These are phyloP conservation scores for Stephanodiscus minutulus DNA, from an alignment of 108 stramenopile species.

Conservation along the genomic window DNA sequence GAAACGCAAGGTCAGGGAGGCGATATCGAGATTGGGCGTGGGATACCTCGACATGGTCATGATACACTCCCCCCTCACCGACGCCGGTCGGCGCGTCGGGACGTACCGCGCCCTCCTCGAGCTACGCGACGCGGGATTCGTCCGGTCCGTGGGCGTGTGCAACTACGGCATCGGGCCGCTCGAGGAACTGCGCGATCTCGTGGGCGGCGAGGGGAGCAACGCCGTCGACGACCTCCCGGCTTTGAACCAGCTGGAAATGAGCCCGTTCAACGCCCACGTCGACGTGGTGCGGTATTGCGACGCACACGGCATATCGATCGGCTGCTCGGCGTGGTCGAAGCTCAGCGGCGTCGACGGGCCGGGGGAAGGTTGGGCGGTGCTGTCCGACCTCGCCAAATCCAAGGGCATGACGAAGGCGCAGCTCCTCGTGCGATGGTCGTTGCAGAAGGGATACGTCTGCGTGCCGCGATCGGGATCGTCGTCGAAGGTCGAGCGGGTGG, in stretches of 20 bases:
- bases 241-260: slow-evolving; percentile 73
- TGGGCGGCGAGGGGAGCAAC: slow-evolving; percentile 7
- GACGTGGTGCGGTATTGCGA: slow-evolving; percentile 61
- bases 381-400: slow-evolving; percentile 53
- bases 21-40: slow-evolving; percentile 33
- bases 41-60: slow-evolving; percentile 69
- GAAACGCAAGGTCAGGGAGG: slow-evolving; percentile 38
- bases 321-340: slow-evolving; percentile 77
- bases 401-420: slow-evolving; percentile 83
- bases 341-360: slow-evolving; percentile 65
- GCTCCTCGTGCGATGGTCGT: slow-evolving; percentile 73
- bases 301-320: slow-evolving; percentile 46
- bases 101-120: slow-evolving; percentile 65
- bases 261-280: slow-evolving; percentile 75
- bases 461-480: slow-evolving; percentile 65
- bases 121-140: slow-evolving; percentile 57
- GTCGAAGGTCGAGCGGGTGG: slow-evolving; percentile 69
- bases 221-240: slow-evolving; percentile 43
- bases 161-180: slow-evolving; percentile 73
- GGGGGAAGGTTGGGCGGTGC: slow-evolving; percentile 58
- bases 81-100: slow-evolving; percentile 44
- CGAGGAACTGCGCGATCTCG: slow-evolving; percentile 51
- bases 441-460: slow-evolving; percentile 75
- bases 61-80: slow-evolving; percentile 76
- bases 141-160: slow-evolving; percentile 68